Evolutionary conservation across 306 rosid species (phyloP).

Genomic region (Vigna angularis): DNA sequence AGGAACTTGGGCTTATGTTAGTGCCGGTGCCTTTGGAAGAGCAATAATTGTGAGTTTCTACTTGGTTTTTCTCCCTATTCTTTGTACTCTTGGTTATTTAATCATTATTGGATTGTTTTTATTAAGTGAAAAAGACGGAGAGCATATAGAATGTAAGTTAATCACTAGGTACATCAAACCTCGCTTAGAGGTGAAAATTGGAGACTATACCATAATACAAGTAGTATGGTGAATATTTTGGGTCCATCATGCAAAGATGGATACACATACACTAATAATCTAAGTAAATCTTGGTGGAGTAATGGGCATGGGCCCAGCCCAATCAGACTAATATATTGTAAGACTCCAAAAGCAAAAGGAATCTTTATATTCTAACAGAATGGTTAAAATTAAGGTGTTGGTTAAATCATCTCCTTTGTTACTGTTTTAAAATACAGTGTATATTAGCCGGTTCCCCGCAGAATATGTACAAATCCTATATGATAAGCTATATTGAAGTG

Average conservation of each 20-base stretch:
- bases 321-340: neutral
- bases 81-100: conserved; percentile 23
- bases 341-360: neutral
- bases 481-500: conserved; percentile 3
- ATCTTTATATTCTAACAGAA: conserved; percentile 5
- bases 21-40: conserved; percentile 99
- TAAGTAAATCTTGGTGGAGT: neutral
- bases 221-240: neutral
- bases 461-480: conserved; percentile 6
- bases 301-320: neutral
- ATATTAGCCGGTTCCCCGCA: conserved; percentile 12
- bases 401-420: conserved; percentile 12
- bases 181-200: neutral
- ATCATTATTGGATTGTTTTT: neutral
- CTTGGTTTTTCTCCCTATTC: neutral
- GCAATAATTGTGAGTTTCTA: conserved; percentile 86
- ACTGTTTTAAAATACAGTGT: neutral
- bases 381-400: conserved; percentile 3
- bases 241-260: neutral
- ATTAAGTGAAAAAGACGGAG: neutral
- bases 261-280: neutral
- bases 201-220: neutral
- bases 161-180: neutral
- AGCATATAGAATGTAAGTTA: neutral
- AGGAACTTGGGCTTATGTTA: conserved; percentile 99